phyloP scores from a whole-genome alignment of 805 yeast species.

The Martiniozyma abietophila region DNA sequence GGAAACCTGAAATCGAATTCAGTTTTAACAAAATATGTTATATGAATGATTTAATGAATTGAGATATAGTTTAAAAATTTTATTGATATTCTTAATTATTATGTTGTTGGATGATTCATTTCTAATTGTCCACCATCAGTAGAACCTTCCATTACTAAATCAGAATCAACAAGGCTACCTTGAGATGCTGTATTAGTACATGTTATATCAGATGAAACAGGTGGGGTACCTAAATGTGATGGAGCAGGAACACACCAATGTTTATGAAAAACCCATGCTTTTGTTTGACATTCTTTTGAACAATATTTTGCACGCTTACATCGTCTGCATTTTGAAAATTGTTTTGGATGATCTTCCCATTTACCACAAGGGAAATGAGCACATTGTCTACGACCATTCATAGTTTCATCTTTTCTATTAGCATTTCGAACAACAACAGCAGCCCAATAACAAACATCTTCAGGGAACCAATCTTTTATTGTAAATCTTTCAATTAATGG shows the following conservation, averaged over 20 bases:
- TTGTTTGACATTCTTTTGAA: constrained; percentile 82
- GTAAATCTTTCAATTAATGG: constrained; percentile 92
- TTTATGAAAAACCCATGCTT: constrained; percentile 88
- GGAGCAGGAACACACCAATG: constrained; percentile 69
- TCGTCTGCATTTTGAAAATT: constrained; percentile 89
- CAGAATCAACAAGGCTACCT: too few species aligned
- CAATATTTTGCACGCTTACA: constrained; percentile 95
- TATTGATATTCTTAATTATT: too few species aligned
- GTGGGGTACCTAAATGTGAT: constrained; percentile 6
- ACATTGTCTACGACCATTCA: constrained; percentile 90
- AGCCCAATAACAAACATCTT: constrained; percentile 91
- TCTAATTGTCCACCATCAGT: too few species aligned
- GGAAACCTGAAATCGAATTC: too few species aligned
- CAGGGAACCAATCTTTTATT: constrained; percentile 47
- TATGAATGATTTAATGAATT: too few species aligned
- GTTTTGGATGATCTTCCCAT: constrained; percentile 87
- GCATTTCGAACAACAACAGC: constrained; percentile 97
- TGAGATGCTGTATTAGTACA: too few species aligned
- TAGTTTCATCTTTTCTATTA: constrained; percentile 78
- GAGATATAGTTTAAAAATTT: too few species aligned
- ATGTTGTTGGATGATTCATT: too few species aligned
- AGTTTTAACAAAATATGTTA: too few species aligned
- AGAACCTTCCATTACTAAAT: too few species aligned
- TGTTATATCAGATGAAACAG: too few species aligned
- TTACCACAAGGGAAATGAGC: constrained; percentile 88